Base-by-base conservation (phyloP, 352 stramenopile genomes). In the Globisporangium irregulare region DNA sequence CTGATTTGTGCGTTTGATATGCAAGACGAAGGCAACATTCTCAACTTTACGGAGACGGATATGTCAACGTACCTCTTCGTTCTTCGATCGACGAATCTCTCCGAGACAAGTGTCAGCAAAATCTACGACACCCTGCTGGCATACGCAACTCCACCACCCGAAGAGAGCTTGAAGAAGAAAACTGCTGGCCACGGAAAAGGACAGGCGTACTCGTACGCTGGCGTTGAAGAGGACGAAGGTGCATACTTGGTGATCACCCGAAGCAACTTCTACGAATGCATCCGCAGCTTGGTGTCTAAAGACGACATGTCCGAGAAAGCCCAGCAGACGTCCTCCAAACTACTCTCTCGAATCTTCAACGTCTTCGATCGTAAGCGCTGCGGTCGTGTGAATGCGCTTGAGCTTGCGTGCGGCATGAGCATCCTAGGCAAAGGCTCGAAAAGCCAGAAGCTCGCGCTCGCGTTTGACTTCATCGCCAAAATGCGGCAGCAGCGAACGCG, bases 381-480 rank as follows among this genome's bases (percentile, higher is more conserved):
- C 50, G 87, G 87, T 36, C 86, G 86, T 46, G 89, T 95, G 41
- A 94, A 95, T 62, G 89, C 84, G 0, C 67, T 96, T 3, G 89
- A 96, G 59, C 74, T 96, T n/a, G 89, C 85, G 14, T 96, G 89
- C 57, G 89, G 89, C 3, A 72, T 96, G 64, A 95, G 85, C 62
- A 95, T 96, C 58, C 58, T 96, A 18, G 89, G 89, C 9, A 87
- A 87, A 70, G 89, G 89, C 7, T 91, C 86, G 1, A 96, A 96
- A 62, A 93, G 84, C 54, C 89, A 95, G 61, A 96, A 96, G 68
- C 74, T 96, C 9, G 87, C 85, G 9, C 78, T 91, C 53, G 87
- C 87, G 5, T 96, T 96, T 54, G 89, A 96, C 10, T 93, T 96
- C 48, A 91, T 96, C 70, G 89, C 84, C 10, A 92, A 92, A 66